Percentiles rank a stretch among this genome's conserved stretches.
Evolutionary conservation across 495 filamentous ascomycete species (phyloP).

Genomic region (Penicillium arizonense): DNA sequence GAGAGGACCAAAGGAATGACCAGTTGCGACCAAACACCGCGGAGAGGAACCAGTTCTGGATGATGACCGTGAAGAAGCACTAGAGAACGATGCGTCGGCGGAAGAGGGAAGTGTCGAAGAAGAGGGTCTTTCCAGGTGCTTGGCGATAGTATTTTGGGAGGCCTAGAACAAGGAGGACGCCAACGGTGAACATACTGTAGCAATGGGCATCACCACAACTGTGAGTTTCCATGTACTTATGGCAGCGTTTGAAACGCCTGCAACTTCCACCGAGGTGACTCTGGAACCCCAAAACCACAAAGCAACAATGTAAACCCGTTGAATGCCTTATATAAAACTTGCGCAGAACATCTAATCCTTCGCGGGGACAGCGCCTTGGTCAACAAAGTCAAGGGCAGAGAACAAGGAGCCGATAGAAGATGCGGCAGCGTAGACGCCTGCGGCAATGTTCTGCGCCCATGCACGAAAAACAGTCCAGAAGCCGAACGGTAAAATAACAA

Average conservation of each 20-base stretch:
- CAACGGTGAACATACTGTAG: conserved; percentile 55
- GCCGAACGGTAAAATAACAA: conserved; percentile 45
- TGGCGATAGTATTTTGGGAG: conserved; percentile 62
- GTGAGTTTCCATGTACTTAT: conserved; percentile 49
- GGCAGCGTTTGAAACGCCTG: conserved; percentile 25
- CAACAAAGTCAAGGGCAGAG: conserved; percentile 68
- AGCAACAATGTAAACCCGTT: conserved; percentile 60
- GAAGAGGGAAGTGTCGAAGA: conserved; percentile 43
- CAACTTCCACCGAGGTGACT: conserved; percentile 25
- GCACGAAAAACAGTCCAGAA: conserved; percentile 29
- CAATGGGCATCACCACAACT: conserved; percentile 46
- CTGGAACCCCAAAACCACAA: conserved; percentile 65
- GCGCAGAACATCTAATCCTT: conserved; percentile 65
- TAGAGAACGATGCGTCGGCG: conserved; percentile 58
- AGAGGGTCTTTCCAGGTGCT: conserved; percentile 27
- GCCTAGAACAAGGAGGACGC: conserved; percentile 50
- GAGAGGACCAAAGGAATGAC: conserved; percentile 56
- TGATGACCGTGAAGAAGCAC: conserved; percentile 55
- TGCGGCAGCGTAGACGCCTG: conserved; percentile 59
- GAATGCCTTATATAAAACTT: conserved; percentile 60
- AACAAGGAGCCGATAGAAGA: conserved; percentile 60
- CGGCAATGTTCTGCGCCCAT: conserved; percentile 57
- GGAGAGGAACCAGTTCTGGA: conserved; percentile 68
- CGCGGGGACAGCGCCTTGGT: conserved; percentile 52
- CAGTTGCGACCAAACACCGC: conserved; percentile 62